Evolutionary conservation across 1,139 yeast genomes (phyloP), one percentile per base, ranked within the genome.

Genomic region (Diutina neorugosa): DNA sequence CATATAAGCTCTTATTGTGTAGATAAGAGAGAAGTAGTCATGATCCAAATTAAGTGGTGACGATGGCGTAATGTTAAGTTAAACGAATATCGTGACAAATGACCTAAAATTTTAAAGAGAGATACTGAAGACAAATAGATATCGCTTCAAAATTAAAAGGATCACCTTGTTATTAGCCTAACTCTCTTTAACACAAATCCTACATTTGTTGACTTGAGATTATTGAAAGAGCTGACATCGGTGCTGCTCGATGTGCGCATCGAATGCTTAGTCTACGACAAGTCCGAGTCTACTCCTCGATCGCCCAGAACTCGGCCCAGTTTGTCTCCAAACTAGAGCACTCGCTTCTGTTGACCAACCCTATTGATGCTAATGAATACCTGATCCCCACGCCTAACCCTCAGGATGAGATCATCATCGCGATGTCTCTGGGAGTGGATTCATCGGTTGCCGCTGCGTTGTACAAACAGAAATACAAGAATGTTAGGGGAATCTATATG

Each of bases 401-500:
- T 4, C 65, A 76, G 42, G 96, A 87, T 61, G 79, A 74, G 53
- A 77, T 93, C 21, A 71, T 86, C 41, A 80, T 93, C 2, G 96
- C 98, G 21, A 89, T 93, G 97, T 89, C 96, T 1, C 86, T 96
- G 0, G 99, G 99, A 0, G 98, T 93, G 0, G 98, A 93, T 65
- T 90, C 98, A 0, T 85, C 96, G 1, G 90, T 93, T 1, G 81
- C 87, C 2, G 98, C 98, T 0, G 82, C 93, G 0, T 60, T 90
- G 55, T 81, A 81, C 62, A 76, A 85, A 1, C 64, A 69, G 41
- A 64, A 69, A 53, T 77, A 75, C 57, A 70, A 65, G 5, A 80
- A 84, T 49, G 94, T 86, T 0, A 68, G 73, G 49, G 98, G 97
- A 0, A 74, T 93, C 1, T 91, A 86, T 66, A 93, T 93, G 98